Evolutionary conservation across 768 basidiomycete genomes (phyloP), one percentile per base, ranked within the genome.

Genomic region (Serpula lacrymans): DNA sequence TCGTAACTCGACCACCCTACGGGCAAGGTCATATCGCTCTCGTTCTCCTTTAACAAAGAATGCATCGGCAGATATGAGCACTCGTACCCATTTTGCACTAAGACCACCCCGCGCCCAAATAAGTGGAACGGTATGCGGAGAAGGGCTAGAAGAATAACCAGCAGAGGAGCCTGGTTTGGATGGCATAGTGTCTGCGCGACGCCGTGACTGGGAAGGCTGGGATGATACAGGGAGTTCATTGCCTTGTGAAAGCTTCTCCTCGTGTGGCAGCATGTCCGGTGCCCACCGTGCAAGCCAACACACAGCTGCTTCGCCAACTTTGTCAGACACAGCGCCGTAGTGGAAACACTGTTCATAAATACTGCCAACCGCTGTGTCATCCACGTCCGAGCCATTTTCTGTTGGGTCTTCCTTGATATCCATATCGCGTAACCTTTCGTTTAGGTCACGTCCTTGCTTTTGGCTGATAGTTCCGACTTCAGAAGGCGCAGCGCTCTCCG

Each of bases 241-340:
- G 40, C 31, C 39, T 13, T 32, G 43, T 27, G 46, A 30, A 8
- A 48, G 47, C 29, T 60, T 62, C 49, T 80, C 74, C 53, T 90
- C 88, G 23, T 75, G 70, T 7, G 55, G 53, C n/a, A 95, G 71
- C 47, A 95, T 71, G 55, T 96, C 92, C 10, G 64, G 57, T 0
- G 82, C 88, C 93, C 93, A 97, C 31, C 88, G 71, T 1, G 82
- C 74, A 13, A 96, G 69, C 91, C 92, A 97, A 59, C 86, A 89
- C 2, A 78, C 77, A 50, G 84, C 84, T 0, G 89, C 84, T 62
- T 95, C 91, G 10, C 93, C 93, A 41, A 96, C 88, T 66, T 90
- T 94, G 62, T 91, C 80, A 0, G 87, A 87, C 8, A 92, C 71
- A n/a, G 78, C 72, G n/a, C 92, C 93, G 53, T 96, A 95, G 54